phyloP scores from a whole-genome alignment of 495 filamentous ascomycete species.

The Echria macrotheca region DNA sequence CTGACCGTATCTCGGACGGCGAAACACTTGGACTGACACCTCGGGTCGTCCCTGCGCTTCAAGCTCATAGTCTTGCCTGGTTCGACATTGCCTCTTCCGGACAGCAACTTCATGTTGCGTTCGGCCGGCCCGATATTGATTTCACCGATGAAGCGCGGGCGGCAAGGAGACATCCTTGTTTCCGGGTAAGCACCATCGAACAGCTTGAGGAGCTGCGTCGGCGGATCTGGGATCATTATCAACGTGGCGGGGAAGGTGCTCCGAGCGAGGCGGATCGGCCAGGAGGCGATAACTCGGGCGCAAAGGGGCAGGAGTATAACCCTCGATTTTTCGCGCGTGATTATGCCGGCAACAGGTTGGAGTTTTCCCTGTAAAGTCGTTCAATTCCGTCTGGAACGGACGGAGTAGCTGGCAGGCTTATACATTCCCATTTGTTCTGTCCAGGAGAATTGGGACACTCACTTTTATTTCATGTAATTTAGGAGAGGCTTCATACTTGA shows the following conservation, averaged over 20 bases:
- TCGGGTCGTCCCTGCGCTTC: conserved; percentile 45
- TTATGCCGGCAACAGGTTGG: conserved; percentile 56
- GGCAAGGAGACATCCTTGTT: conserved; percentile 52
- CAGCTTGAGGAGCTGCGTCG: conserved; percentile 42
- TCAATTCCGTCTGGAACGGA: too few relatives aligned
- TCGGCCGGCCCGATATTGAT: conserved; percentile 29
- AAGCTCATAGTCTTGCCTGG: conserved; percentile 49
- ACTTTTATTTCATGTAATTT: too few relatives aligned
- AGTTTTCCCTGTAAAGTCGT: conserved; percentile 49
- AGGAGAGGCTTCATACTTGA: too few relatives aligned
- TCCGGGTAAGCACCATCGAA: conserved; percentile 42
- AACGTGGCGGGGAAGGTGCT: conserved; percentile 41
- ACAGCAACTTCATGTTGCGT: conserved; percentile 56
- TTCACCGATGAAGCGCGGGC: conserved; percentile 33
- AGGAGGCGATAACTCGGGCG: conserved; percentile 47
- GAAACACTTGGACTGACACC: conserved; percentile 47
- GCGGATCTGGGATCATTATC: conserved; percentile 50
- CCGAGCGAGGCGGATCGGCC: conserved; percentile 53
- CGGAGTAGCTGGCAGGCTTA: too few relatives aligned
- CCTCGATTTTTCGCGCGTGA: conserved; percentile 59
- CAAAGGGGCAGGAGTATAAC: conserved; percentile 53
- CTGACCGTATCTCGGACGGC: too few relatives aligned
- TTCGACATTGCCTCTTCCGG: conserved; percentile 54
- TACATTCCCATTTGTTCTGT: too few relatives aligned
- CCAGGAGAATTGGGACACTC: too few relatives aligned